phyloP scores from a whole-genome alignment of 345 rosid species.

The Salix caprea region DNA sequence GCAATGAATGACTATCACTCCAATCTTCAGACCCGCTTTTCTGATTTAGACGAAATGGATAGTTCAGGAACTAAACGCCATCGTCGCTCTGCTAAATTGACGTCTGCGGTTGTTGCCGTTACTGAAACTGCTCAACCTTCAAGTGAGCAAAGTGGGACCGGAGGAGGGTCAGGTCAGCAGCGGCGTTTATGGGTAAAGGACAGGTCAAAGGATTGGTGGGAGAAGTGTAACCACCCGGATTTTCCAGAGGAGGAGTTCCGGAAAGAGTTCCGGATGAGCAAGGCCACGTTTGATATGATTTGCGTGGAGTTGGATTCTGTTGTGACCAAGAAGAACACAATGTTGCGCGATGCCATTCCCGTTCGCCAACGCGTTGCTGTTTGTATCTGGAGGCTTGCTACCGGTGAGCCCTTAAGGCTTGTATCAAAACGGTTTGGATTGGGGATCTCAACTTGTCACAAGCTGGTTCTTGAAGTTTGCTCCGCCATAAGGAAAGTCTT shows the following conservation, averaged over 20 bases:
- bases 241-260: slow-evolving; percentile 68
- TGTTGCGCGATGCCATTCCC: slow-evolving; percentile 81
- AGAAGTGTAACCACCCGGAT: slow-evolving; percentile 50
- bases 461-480: slow-evolving; percentile 78
- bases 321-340: slow-evolving; percentile 85
- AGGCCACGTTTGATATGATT: slow-evolving; percentile 61
- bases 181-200: slow-evolving; percentile 87
- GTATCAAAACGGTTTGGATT: slow-evolving; percentile 81
- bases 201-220: slow-evolving; percentile 90
- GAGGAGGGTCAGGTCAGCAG: slow-evolving; percentile 24
- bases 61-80: slow-evolving; percentile 38
- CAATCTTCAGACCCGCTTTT: slow-evolving; percentile 36
- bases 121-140: slow-evolving; percentile 13
- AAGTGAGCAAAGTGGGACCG: background rate
- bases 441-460: slow-evolving; percentile 86
- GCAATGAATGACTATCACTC: slow-evolving; percentile 38
- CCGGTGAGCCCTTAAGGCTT: slow-evolving; percentile 72
- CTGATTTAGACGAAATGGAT: slow-evolving; percentile 29
- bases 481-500: slow-evolving; percentile 58
- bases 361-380: slow-evolving; percentile 89
- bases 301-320: slow-evolving; percentile 64
- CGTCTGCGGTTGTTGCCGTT: slow-evolving; percentile 18
- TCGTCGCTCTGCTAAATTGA: slow-evolving; percentile 25
- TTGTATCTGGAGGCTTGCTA: slow-evolving; percentile 83
- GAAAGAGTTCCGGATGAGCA: slow-evolving; percentile 72